Conservation (phyloP, 1,284 basidiomycete species). For the Ustilago vetiveriae region DNA sequence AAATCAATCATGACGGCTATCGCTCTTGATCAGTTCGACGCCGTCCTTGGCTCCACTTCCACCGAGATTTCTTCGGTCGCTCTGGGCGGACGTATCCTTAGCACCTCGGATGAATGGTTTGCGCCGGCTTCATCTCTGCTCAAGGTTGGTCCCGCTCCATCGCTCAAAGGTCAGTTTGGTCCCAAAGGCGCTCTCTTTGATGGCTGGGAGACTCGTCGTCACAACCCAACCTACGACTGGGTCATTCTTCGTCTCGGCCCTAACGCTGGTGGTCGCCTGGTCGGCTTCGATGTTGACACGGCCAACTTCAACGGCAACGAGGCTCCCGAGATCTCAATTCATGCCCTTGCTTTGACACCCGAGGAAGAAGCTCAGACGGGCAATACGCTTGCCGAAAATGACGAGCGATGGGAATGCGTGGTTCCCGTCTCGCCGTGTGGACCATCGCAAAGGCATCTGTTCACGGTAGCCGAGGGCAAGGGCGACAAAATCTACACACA, state of each 20-base stretch:
- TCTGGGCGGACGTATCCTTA: conserved; percentile 79
- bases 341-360: conserved; percentile 39
- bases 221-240: conserved; percentile 92
- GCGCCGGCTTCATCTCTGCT: conserved; percentile 85
- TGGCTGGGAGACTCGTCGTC: conserved; percentile 92
- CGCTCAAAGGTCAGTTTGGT: conserved; percentile 89
- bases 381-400: conserved; percentile 53
- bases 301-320: conserved; percentile 97
- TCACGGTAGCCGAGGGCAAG: conserved; percentile 71
- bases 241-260: conserved; percentile 88
- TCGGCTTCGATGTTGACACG: conserved; percentile 95
- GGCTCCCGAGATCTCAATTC: conserved; percentile 62
- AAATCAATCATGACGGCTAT: conserved; percentile 29
- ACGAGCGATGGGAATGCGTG: conserved; percentile 58
- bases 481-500: conserved; percentile 74
- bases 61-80: conserved; percentile 86
- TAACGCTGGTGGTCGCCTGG: conserved; percentile 73
- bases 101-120: conserved; percentile 95
- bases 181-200: conserved; percentile 93
- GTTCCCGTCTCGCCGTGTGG: conserved; percentile 69
- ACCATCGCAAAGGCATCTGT: conserved; percentile 85
- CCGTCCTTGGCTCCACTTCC: conserved; percentile 49
- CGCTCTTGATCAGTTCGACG: conserved; percentile 40
- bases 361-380: conserved; percentile 36
- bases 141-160: conserved; percentile 68